A percentile compares a stretch with the other conserved stretches of the same genome.
Evolutionary conservation across 1,284 basidiomycete species (phyloP).

Genomic region (Athelia sp.): DNA sequence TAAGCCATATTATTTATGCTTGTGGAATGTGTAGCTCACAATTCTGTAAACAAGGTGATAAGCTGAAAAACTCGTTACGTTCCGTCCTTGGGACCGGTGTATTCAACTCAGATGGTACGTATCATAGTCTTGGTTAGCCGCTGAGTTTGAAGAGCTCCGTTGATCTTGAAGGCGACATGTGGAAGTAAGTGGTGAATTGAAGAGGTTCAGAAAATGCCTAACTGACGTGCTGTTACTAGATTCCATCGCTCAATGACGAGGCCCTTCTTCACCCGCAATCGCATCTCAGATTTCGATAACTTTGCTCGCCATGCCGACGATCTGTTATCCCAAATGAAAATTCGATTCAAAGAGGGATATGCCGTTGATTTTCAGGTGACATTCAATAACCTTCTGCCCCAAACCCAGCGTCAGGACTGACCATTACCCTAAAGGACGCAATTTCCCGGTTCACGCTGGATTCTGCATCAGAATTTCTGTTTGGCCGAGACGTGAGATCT

Average conservation of each 20-base stretch:
- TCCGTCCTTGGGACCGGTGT: slow-evolving; percentile 30
- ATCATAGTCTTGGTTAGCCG: neutral
- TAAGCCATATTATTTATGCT: slow-evolving; percentile 6
- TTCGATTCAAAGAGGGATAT: slow-evolving; percentile 25
- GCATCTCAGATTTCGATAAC: slow-evolving; percentile 17
- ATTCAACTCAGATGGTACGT: slow-evolving; percentile 31
- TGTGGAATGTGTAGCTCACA: neutral
- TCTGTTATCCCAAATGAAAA: slow-evolving; percentile 20
- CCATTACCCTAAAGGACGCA: slow-evolving; percentile 10
- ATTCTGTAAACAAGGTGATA: slow-evolving; percentile 27
- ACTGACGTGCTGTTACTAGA: slow-evolving; percentile 9
- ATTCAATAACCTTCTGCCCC: neutral
- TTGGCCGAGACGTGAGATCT: slow-evolving; percentile 28
- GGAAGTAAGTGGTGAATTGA: slow-evolving; percentile 16
- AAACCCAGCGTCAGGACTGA: neutral
- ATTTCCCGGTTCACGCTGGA: slow-evolving; percentile 31
- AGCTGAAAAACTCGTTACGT: slow-evolving; percentile 29
- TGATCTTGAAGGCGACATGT: slow-evolving; percentile 28
- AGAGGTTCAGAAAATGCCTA: too few species aligned
- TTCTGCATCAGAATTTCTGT: slow-evolving; percentile 34
- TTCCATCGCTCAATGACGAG: slow-evolving; percentile 28
- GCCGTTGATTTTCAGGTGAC: slow-evolving; percentile 34
- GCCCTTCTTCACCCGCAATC: slow-evolving; percentile 18
- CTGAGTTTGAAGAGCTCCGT: too few species aligned
- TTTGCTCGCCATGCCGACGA: slow-evolving; percentile 14